Conservation (phyloP, 225 moss, liverwort and hornwort genomes). For the Pleurozium schreberi region DNA sequence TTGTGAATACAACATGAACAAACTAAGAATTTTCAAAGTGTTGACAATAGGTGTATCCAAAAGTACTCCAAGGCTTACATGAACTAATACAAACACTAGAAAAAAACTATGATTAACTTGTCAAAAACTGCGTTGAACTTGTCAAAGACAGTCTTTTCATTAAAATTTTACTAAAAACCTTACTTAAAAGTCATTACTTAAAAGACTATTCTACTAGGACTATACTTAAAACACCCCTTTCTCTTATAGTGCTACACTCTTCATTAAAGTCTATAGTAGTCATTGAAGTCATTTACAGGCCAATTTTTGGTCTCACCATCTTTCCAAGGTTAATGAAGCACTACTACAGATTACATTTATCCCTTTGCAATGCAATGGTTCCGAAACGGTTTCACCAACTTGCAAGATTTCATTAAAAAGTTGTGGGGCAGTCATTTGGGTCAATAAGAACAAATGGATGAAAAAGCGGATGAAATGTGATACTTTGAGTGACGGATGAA, state of each 20-base stretch:
- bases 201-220: no score
- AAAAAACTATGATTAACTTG: no score
- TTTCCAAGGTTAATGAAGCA: background rate
- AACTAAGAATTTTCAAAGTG: background rate
- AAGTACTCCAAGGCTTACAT: background rate
- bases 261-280: no score
- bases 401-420: background rate
- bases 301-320: fast-evolving
- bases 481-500: background rate
- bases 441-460: background rate
- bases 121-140: no score
- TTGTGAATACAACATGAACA: background rate
- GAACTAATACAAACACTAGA: background rate
- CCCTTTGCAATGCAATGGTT: fast-evolving
- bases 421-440: fast-evolving
- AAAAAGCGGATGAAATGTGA: background rate
- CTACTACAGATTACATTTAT: background rate
- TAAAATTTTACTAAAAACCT: no score
- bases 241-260: no score
- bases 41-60: background rate
- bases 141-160: no score
- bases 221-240: no score
- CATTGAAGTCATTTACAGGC: no score
- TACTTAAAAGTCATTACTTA: no score
- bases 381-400: background rate